Evolutionary conservation across 2,329 filamentous ascomycete species (phyloP), one percentile per base, ranked within the genome.

Genomic region (Neofusicoccum sp.): DNA sequence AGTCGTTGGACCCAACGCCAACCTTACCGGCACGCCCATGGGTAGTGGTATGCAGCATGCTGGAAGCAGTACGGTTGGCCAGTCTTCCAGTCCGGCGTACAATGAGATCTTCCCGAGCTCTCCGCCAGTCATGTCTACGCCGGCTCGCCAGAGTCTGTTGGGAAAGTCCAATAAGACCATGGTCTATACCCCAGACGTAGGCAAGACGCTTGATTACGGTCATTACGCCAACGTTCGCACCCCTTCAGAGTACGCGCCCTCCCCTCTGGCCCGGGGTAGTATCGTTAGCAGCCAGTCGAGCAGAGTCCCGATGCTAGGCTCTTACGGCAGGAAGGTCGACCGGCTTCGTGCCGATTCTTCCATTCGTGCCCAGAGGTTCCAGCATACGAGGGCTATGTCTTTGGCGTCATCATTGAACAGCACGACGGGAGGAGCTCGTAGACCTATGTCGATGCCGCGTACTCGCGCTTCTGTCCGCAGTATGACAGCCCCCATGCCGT

Each of bases 1-100:
- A 2, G 31, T 69, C 3, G 60, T 73, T 24, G 75, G 73, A 2
- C 69, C 70, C 1, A 73, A 70, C 54, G 70, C 65, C 4, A 76
- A 76, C 41, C 54, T 76, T 3, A 76, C 74, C 38, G 73, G 72
- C 4, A 75, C 72, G 3, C 72, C 71, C 26, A 66, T 62, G 54
- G 74, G 72, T 8, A 75, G 69, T 16, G 69, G 70, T 4, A 73
- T 73, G 67, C 66, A 70, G 7, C 69, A 75, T 49, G 70, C 69
- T 31, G 74, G 73, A 12, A 77, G 75, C 60, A 77, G 74, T 24
- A 43, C 28, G 1, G 38, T 43, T 16, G 51, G 51, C 4, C 8
- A 26, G 16, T 53, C 48, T 6, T 53, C 38, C 14, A 56, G 14
- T 8, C 51, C 49, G 12, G 4, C 28, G 9, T 43, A 56, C 9